Base-by-base conservation (phyloP, 2,329 filamentous ascomycete genomes). In the Penicillium vulpinum region DNA sequence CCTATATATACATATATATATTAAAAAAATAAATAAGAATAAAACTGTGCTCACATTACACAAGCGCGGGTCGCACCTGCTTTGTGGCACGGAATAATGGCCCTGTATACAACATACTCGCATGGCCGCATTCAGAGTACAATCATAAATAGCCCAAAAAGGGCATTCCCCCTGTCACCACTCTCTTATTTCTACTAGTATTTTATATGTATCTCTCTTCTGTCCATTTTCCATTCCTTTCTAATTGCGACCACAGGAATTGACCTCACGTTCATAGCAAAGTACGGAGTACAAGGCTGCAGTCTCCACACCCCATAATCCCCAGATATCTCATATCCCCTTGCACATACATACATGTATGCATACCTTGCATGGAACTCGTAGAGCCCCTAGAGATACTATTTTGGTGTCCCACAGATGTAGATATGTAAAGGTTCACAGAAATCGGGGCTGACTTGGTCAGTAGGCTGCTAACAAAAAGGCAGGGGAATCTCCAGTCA, bases 1-100 rank as follows among this genome's bases (percentile, higher is more conserved):
- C n/a, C n/a, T n/a, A n/a, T n/a, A n/a, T n/a, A n/a, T n/a, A n/a
- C n/a, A n/a, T n/a, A n/a, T n/a, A n/a, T n/a, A n/a, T n/a, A n/a
- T n/a, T n/a, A 36, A 35, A 6, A 13, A 50, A 29, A 50, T 6
- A 44, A 18, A 33, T 48, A 28, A 29, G 26, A 31, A 29, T 13
- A 18, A 48, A 38, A 38, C 16, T 11, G 16, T 33, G 16, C 18
- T 24, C 46, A 8, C 18, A 43, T 52, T 29, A 35, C 50, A 52
- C 50, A 52, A 11, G 39, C 21, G 50, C 50, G 40, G 50, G 50
- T 52, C 40, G 39, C 40, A 52, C 50, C 49, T 52, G 38, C 48
- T 28, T 43, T 51, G 38, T 43, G 48, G 36, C 28, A 51, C 28
- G 28, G 38, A 51, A 43, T 31, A 33, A 43, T 43, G 21, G 48